These are phyloP conservation scores for Mycocentrospora acerina DNA, from an alignment of 2,329 filamentous ascomycete species.

Conservation along the genomic window DNA sequence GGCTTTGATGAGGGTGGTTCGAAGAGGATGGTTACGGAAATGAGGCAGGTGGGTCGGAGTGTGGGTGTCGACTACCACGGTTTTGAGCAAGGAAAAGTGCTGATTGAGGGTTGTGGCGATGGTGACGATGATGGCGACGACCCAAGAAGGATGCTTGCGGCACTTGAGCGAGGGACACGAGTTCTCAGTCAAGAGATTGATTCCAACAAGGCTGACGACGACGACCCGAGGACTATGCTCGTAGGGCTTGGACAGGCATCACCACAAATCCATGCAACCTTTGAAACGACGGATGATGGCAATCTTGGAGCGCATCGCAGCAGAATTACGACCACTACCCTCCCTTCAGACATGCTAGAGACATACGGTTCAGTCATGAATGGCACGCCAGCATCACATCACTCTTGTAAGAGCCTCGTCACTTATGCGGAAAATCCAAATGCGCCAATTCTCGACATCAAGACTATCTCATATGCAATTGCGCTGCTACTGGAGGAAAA, in stretches of 20 bases:
- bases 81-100: conserved; percentile 2
- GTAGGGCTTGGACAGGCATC: conserved; percentile 4
- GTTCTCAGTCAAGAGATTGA: background rate
- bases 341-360: background rate
- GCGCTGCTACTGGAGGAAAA: conserved; percentile 16
- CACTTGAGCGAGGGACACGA: conserved; percentile 2
- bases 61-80: background rate
- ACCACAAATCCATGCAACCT: background rate
- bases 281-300: background rate
- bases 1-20: background rate
- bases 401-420: no score
- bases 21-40: conserved; percentile 4
- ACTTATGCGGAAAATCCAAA: background rate
- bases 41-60: background rate
- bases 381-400: no score
- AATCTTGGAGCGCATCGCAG: conserved; percentile 3
- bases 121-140: background rate
- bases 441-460: background rate
- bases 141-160: conserved; percentile 7
- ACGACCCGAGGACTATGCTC: conserved; percentile 7
- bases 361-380: no score
- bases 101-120: conserved; percentile 3
- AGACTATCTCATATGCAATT: conserved; percentile 5
- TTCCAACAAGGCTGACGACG: background rate
- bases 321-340: background rate